Conservation (phyloP, 2,329 filamentous ascomycete species). For the Curvularia hawaiiensis region DNA sequence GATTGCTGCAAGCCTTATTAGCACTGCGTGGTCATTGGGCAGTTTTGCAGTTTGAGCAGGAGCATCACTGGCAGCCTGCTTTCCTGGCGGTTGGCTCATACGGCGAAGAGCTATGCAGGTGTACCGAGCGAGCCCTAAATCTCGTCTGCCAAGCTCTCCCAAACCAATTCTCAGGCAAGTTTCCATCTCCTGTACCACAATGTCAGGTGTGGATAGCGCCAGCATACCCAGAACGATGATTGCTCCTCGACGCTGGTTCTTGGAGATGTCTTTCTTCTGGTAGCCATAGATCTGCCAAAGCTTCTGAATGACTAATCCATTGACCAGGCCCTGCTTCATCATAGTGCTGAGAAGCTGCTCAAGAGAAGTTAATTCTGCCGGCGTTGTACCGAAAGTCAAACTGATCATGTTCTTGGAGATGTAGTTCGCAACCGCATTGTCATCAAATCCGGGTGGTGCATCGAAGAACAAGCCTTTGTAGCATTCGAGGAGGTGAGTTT, state of each 20-base stretch:
- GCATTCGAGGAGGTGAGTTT: conserved; percentile 94
- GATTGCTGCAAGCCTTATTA: conserved; percentile 80
- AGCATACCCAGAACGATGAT: conserved; percentile 99
- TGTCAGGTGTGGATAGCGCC: conserved; percentile 87
- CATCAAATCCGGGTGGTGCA: conserved; percentile 83
- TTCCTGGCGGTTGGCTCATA: conserved; percentile 75
- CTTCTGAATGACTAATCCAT: conserved; percentile 85
- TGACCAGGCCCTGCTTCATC: conserved; percentile 92
- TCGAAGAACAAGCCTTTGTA: conserved; percentile 97
- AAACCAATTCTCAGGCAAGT: conserved; percentile 90
- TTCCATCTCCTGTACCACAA: conserved; percentile 94
- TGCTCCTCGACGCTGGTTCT: conserved; percentile 84
- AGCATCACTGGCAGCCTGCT: conserved; percentile 68
- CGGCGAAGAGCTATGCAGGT: conserved; percentile 91
- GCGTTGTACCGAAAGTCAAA: conserved; percentile 92
- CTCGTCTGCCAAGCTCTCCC: conserved; percentile 76
- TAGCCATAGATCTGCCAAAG: conserved; percentile 98
- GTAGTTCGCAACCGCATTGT: conserved; percentile 92
- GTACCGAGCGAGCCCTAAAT: conserved; percentile 89
- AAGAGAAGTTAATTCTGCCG: conserved; percentile 91
- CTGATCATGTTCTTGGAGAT: conserved; percentile 99
- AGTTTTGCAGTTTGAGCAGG: conserved; percentile 69
- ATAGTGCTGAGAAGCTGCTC: conserved; percentile 95
- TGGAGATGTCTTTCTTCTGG: conserved; percentile 86
- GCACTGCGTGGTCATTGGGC: conserved; percentile 88